phyloP scores from a whole-genome alignment of 2,329 filamentous ascomycete species.

The Tolypocladium tropicale region DNA sequence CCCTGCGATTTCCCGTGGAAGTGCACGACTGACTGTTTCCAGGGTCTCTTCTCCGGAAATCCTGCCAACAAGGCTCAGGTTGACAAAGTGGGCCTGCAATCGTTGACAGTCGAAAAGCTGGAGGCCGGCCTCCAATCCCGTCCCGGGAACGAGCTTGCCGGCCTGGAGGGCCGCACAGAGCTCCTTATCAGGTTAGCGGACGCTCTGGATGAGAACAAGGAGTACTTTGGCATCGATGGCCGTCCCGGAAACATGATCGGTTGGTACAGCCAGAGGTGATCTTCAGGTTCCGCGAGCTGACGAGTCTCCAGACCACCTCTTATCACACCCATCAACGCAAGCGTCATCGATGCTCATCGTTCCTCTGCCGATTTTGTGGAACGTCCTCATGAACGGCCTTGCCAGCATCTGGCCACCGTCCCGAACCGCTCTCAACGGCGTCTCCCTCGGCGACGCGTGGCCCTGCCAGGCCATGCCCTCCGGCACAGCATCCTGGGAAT shows the following conservation, averaged over 20 bases:
- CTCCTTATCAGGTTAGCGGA: conserved; percentile 66
- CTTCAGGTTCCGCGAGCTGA: conserved; percentile 5
- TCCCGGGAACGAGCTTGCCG: conserved; percentile 70
- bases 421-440: conserved; percentile 76
- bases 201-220: conserved; percentile 63
- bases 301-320: conserved; percentile 66
- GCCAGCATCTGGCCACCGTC: conserved; percentile 81
- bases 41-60: conserved; percentile 80
- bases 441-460: conserved; percentile 90
- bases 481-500: conserved; percentile 54
- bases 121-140: conserved; percentile 77
- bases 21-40: conserved; percentile 8
- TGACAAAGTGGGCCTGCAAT: conserved; percentile 69
- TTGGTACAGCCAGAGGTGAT: conserved; percentile 27
- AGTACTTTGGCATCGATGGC: conserved; percentile 75
- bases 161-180: conserved; percentile 73
- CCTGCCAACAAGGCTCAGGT: conserved; percentile 76
- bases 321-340: conserved; percentile 82
- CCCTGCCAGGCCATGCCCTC: conserved; percentile 71
- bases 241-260: conserved; percentile 91
- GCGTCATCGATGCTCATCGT: conserved; percentile 83
- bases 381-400: conserved; percentile 78
- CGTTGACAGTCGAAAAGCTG: conserved; percentile 63
- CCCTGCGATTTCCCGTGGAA: not conserved
- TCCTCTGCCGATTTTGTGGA: conserved; percentile 80